Evolutionary conservation across 2,329 filamentous ascomycete species (phyloP).

Genomic region (Diplodia intermedia): DNA sequence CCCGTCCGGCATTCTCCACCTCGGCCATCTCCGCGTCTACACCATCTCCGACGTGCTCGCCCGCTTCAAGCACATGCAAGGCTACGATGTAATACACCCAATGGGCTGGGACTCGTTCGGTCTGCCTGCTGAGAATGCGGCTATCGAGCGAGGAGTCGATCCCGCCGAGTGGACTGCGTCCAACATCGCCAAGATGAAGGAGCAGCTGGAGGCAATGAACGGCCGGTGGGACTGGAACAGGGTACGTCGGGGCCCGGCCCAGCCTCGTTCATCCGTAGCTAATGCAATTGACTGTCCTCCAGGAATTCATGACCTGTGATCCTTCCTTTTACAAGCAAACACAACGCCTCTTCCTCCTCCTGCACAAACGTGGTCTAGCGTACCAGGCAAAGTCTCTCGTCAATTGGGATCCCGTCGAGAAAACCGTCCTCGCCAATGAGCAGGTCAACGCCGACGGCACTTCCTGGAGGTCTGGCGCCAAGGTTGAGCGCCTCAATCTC

Average conservation of each 20-base stretch:
- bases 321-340: slow-evolving; percentile 89
- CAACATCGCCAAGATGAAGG: slow-evolving; percentile 87
- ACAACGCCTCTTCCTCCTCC: slow-evolving; percentile 80
- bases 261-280: slow-evolving; percentile 36
- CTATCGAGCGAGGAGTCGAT: slow-evolving; percentile 79
- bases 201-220: slow-evolving; percentile 79
- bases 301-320: slow-evolving; percentile 86
- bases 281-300: slow-evolving; percentile 37
- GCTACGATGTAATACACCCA: slow-evolving; percentile 78
- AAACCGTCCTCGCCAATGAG: slow-evolving; percentile 89
- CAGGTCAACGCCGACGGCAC: slow-evolving; percentile 86
- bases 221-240: slow-evolving; percentile 82
- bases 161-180: slow-evolving; percentile 78
- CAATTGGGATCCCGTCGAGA: slow-evolving; percentile 89
- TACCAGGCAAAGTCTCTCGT: slow-evolving; percentile 85
- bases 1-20: slow-evolving; percentile 83
- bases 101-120: slow-evolving; percentile 97
- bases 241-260: slow-evolving; percentile 58
- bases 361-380: slow-evolving; percentile 76
- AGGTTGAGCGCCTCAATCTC: slow-evolving; percentile 77
- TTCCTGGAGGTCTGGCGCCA: slow-evolving; percentile 87
- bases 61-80: slow-evolving; percentile 76
- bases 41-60: slow-evolving; percentile 87
- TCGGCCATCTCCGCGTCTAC: slow-evolving; percentile 88
- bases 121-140: slow-evolving; percentile 88